These are phyloP conservation scores for Fusarium heterosporum DNA, from an alignment of 2,329 filamentous ascomycete genomes.

Conservation along the genomic window DNA sequence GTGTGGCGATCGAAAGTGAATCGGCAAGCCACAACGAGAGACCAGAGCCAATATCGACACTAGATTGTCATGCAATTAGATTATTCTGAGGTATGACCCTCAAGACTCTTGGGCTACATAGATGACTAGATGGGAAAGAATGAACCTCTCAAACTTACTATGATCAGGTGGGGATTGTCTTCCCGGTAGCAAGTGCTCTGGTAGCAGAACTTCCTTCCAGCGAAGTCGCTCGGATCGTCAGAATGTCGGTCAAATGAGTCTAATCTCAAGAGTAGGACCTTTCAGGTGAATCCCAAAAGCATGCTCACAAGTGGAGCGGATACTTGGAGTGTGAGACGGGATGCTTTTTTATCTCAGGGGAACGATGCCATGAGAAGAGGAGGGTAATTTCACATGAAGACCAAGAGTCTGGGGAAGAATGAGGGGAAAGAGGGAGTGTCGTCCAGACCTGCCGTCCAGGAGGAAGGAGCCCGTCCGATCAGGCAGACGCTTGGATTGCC, in stretches of 20 bases:
- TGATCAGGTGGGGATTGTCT: neutral
- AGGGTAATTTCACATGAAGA: neutral
- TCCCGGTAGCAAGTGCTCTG: neutral
- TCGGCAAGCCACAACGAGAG: neutral
- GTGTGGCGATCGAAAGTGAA: neutral
- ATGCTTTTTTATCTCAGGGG: neutral
- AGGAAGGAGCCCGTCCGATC: conserved; percentile 17
- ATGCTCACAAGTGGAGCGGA: neutral
- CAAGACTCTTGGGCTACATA: neutral
- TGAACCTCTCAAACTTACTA: neutral
- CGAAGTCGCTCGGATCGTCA: neutral
- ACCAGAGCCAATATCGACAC: neutral
- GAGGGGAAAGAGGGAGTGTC: conserved; percentile 4
- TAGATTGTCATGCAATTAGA: neutral
- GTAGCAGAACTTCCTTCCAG: neutral
- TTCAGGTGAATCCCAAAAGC: neutral
- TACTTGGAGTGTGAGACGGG: neutral
- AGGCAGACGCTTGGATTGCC: conserved; percentile 11
- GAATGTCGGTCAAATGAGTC: neutral
- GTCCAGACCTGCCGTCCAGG: conserved; percentile 5
- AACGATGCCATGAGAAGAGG: neutral
- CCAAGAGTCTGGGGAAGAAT: conserved; percentile 10
- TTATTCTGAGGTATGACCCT: neutral
- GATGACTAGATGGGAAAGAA: neutral
- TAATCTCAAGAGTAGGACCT: neutral